Evolutionary conservation across 2,329 filamentous ascomycete genomes (phyloP).

Genomic region (Alternaria viburni): DNA sequence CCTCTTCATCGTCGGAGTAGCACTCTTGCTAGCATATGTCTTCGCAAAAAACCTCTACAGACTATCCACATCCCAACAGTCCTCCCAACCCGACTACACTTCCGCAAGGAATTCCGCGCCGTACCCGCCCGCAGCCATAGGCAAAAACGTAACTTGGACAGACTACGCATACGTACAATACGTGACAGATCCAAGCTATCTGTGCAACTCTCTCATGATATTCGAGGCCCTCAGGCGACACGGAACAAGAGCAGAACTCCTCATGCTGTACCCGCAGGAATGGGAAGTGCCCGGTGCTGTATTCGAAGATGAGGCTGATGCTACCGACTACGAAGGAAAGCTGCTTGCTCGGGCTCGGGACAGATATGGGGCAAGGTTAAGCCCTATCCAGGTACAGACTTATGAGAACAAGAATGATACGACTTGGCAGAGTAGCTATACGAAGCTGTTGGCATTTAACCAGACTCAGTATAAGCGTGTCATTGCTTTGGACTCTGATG

Average conservation of each 20-base stretch:
- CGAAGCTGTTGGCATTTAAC: not conserved
- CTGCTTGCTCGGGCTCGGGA: not conserved
- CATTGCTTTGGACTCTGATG: not conserved
- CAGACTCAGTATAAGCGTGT: not conserved
- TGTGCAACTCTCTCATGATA: slow-evolving; percentile 49
- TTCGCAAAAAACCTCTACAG: no score
- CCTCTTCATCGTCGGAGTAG: no score
- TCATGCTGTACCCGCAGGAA: slow-evolving; percentile 8
- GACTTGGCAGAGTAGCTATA: not conserved
- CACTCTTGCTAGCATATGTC: no score
- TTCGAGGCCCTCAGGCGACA: slow-evolving; percentile 45
- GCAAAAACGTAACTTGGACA: not conserved
- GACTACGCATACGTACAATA: slow-evolving; percentile 16
- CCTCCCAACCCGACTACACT: not conserved
- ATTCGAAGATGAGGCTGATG: not conserved
- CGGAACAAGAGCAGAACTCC: slow-evolving; percentile 27
- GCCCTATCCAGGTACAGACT: not conserved
- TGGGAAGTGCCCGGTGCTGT: not conserved
- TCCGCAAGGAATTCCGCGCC: not conserved
- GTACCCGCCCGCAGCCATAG: not conserved
- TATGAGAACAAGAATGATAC: not conserved
- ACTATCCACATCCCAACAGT: not conserved
- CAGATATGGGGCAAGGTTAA: no score
- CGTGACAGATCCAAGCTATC: slow-evolving; percentile 36
- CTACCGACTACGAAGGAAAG: not conserved